These are phyloP conservation scores for Calycina herbarum DNA, from an alignment of 2,329 filamentous ascomycete genomes.

Conservation along the genomic window DNA sequence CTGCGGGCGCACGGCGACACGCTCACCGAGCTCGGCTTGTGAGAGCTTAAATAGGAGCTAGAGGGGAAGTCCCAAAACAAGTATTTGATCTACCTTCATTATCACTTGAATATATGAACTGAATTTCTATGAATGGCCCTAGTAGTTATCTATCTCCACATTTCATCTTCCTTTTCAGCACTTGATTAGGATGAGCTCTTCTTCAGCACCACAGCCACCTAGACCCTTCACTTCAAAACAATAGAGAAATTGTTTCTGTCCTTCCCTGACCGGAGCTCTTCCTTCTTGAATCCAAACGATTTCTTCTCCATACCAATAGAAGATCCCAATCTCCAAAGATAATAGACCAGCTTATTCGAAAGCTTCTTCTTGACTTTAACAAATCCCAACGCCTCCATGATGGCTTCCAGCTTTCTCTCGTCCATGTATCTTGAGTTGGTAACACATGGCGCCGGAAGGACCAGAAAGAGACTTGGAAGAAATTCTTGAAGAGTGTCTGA, in stretches of 20 bases:
- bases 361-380: conserved; percentile 63
- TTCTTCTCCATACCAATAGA: conserved; percentile 20
- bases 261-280: conserved; percentile 72
- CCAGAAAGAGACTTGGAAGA: conserved; percentile 79
- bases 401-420: conserved; percentile 63
- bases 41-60: too few relatives aligned
- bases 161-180: too few relatives aligned
- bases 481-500: conserved; percentile 32
- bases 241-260: conserved; percentile 91
- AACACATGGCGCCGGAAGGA: conserved; percentile 84
- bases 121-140: too few relatives aligned
- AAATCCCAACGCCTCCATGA: conserved; percentile 81
- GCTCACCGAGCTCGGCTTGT: too few relatives aligned
- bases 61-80: too few relatives aligned
- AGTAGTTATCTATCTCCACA: too few relatives aligned
- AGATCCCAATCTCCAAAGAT: conserved; percentile 65
- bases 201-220: conserved; percentile 15
- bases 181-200: too few relatives aligned
- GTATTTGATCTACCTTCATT: too few relatives aligned
- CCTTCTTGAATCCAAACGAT: conserved; percentile 61
- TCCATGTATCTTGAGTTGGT: conserved; percentile 89
- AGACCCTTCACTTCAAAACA: conserved; percentile 50
- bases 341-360: conserved; percentile 83
- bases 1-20: too few relatives aligned
- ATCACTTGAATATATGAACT: too few relatives aligned